These are phyloP conservation scores for Quercus ilex DNA, from an alignment of 306 rosid genomes.

Conservation along the genomic window DNA sequence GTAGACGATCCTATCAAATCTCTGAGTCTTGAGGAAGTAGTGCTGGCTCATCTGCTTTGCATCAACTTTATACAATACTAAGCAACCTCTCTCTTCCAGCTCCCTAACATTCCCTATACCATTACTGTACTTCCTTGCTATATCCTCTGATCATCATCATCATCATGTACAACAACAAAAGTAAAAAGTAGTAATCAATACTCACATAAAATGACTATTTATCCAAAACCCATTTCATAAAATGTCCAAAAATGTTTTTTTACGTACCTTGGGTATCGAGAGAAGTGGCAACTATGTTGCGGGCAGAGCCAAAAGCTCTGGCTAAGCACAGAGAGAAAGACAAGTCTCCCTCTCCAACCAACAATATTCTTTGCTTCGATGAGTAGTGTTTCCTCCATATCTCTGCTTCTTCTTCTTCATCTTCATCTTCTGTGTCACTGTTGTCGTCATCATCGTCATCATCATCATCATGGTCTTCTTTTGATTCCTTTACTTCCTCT, in stretches of 20 bases:
- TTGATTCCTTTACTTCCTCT: background rate
- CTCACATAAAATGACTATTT: constrained; percentile 3
- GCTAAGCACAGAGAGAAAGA: constrained; percentile 68
- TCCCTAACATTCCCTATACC: constrained; percentile 59
- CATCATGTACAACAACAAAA: too few relatives aligned
- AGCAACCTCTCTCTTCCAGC: constrained; percentile 67
- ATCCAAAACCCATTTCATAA: background rate
- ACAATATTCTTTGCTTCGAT: constrained; percentile 54
- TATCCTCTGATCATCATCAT: constrained; percentile 26
- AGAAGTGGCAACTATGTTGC: constrained; percentile 69
- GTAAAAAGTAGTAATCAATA: background rate
- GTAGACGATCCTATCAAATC: constrained; percentile 71
- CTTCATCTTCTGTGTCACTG: constrained; percentile 5
- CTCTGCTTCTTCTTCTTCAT: constrained; percentile 28
- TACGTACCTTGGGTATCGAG: constrained; percentile 62
- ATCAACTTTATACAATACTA: constrained; percentile 58
- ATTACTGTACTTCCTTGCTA: constrained; percentile 56
- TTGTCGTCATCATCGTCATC: background rate
- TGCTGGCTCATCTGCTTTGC: constrained; percentile 62
- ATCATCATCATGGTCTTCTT: background rate
- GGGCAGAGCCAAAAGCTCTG: constrained; percentile 52
- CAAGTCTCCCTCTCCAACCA: constrained; percentile 88
- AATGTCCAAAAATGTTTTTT: background rate
- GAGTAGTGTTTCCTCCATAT: constrained; percentile 75
- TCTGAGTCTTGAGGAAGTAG: constrained; percentile 77